Percentiles rank a stretch among this genome's conserved stretches.
phyloP scores from a whole-genome alignment of 768 basidiomycete genomes.

The Melanogaster broomeanus region DNA sequence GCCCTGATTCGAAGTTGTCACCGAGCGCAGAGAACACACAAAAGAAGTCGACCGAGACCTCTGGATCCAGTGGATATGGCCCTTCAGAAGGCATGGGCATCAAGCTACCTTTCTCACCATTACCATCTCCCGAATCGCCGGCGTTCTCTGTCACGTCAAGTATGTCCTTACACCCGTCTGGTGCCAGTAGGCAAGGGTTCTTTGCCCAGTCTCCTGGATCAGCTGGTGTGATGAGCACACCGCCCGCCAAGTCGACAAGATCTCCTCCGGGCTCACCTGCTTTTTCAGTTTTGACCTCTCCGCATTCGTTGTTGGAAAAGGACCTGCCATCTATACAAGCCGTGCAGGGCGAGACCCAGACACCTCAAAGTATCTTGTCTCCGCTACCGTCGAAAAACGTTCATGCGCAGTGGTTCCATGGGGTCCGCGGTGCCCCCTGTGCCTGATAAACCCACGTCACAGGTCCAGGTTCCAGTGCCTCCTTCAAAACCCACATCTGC shows the following conservation, averaged over 20 bases:
- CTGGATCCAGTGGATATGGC: conserved; percentile 7
- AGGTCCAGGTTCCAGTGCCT: conserved; percentile 19
- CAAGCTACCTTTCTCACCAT: conserved; percentile 32
- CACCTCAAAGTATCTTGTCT: conserved; percentile 10
- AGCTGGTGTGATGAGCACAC: conserved; percentile 3
- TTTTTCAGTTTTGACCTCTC: conserved; percentile 39
- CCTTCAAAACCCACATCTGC: conserved; percentile 28
- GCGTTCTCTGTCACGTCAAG: conserved; percentile 34
- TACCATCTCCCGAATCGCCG: conserved; percentile 30
- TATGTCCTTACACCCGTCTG: conserved; percentile 20
- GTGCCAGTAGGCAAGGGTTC: conserved; percentile 13
- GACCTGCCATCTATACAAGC: conserved; percentile 35
- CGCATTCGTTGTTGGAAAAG: conserved; percentile 32
- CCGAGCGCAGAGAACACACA: conserved; percentile 23
- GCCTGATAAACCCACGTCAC: conserved; percentile 22
- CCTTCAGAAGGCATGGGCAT: conserved; percentile 29
- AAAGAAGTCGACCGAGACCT: conserved; percentile 21
- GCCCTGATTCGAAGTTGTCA: conserved; percentile 42
- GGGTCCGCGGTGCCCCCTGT: conserved; percentile 25
- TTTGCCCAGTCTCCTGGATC: conserved; percentile 17
- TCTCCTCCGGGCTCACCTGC: conserved; percentile 26
- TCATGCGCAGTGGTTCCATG: conserved; percentile 7
- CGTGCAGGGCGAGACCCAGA: conserved; percentile 16
- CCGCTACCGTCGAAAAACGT: conserved; percentile 11
- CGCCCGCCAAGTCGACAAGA: conserved; percentile 15